phyloP scores from a whole-genome alignment of 306 rosid species.

The Vigna unguiculata region DNA sequence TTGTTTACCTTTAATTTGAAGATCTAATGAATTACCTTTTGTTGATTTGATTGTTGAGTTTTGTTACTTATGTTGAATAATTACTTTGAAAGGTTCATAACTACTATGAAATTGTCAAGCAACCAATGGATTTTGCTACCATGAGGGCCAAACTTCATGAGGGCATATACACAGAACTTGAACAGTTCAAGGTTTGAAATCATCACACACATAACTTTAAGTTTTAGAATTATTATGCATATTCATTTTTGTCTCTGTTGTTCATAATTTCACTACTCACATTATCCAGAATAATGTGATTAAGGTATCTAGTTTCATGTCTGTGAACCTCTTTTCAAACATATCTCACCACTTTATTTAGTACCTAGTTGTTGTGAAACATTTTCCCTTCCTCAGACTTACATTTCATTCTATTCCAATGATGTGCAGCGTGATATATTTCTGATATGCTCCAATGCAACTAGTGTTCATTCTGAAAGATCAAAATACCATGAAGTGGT shows the following conservation, averaged over 20 bases:
- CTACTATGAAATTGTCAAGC: background rate
- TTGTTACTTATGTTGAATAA: background rate
- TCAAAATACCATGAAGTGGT: constrained; percentile 34
- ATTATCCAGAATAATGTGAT: background rate
- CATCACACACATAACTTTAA: background rate
- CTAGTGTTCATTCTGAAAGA: background rate
- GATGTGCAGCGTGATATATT: constrained; percentile 38
- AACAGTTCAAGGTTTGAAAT: constrained; percentile 30
- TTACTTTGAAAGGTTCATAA: background rate
- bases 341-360: background rate
- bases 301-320: background rate
- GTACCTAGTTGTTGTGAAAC: background rate
- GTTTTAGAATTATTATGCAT: background rate
- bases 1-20: background rate
- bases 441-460: constrained; percentile 33
- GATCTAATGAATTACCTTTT: no score
- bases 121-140: constrained; percentile 42
- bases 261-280: background rate
- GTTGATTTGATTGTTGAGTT: background rate
- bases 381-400: background rate
- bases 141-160: constrained; percentile 39
- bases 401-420: constrained; percentile 32
- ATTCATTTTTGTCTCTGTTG: background rate
- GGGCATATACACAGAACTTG: constrained; percentile 9
- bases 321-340: background rate